Base-by-base conservation (phyloP, 495 filamentous ascomycete genomes). In the Penicillium arizonense region DNA sequence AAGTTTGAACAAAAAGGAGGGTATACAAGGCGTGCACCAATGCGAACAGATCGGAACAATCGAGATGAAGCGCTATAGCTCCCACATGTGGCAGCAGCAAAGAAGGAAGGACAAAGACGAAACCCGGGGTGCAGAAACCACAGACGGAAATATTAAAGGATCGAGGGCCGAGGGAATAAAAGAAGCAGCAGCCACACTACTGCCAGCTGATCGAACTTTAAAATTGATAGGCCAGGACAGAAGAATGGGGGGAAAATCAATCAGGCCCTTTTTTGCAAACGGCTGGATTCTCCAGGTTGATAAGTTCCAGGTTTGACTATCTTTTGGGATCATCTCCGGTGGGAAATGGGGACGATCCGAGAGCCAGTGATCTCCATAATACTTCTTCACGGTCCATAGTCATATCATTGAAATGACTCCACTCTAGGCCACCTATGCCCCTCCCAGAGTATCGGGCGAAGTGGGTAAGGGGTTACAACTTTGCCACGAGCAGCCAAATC, bases 191-290 rank as follows among this genome's bases (percentile, higher is more conserved):
- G 6, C 45, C 38, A 49, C 23, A 28, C 38, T 26, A 41, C 52
- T 34, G 30, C 49, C 13, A 37, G 30, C 38, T 43, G 35, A 40
- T 35, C 38, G 49, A 65, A 63, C 60, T 61, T 47, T 61, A 63
- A 49, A 48, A 50, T 40, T 45, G 35, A 57, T 56, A 57, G 39
- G 39, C 34, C 24, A 39, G 26, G 23, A 37, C 9, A 35, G 20
- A 18, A 38, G 12, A 59, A 40, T 23, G 11, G 26, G 32, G 24
- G 7, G 10, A 20, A 14, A 24, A 16, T 46, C 23, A 36, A 30
- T 45, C 45, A 46, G n/a, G n/a, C 16, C n/a, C 30, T 21, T 47
- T 35, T 32, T 18, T 36, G 45, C 43, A 49, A 43, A 59, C 50
- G 37, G 13, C 12, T 20, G 12, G 51, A 5, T 41, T 5, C 28